These are phyloP conservation scores for Fusarium tanahbumbuense DNA, from an alignment of 2,329 filamentous ascomycete species.

Conservation along the genomic window DNA sequence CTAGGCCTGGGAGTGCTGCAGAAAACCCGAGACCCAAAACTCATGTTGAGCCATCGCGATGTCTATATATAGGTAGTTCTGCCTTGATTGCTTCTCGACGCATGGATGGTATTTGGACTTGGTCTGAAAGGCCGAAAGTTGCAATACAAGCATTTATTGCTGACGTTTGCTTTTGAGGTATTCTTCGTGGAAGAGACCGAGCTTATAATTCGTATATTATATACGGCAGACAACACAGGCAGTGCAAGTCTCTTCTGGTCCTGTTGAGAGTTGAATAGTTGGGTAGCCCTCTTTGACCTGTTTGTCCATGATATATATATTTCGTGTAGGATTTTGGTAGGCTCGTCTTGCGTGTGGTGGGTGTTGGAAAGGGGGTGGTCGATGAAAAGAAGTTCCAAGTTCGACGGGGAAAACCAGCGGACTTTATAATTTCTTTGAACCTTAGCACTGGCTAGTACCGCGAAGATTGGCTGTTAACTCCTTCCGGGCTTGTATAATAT, in stretches of 20 bases:
- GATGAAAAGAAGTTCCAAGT: background rate
- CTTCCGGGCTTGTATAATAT: background rate
- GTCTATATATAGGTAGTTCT: background rate
- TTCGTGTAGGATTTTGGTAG: background rate
- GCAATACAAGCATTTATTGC: background rate
- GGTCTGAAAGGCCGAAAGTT: background rate
- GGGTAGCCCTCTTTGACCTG: background rate
- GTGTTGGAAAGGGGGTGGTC: background rate
- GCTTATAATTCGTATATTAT: background rate
- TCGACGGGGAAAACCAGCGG: background rate
- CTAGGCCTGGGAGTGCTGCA: background rate
- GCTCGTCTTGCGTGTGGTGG: background rate
- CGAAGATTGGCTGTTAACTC: fast-evolving
- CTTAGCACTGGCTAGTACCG: background rate
- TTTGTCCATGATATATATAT: background rate
- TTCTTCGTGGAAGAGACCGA: background rate
- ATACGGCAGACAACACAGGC: background rate
- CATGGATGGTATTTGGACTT: background rate
- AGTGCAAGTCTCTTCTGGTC: no score
- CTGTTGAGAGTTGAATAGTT: background rate
- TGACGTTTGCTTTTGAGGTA: no score
- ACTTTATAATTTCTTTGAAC: fast-evolving
- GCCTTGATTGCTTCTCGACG: background rate
- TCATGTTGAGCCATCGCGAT: background rate
- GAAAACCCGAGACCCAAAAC: background rate